A percentile compares a stretch with the other conserved stretches of the same genome.
Conservation (phyloP, 2,329 filamentous ascomycete genomes). For the Knufia petricola region DNA sequence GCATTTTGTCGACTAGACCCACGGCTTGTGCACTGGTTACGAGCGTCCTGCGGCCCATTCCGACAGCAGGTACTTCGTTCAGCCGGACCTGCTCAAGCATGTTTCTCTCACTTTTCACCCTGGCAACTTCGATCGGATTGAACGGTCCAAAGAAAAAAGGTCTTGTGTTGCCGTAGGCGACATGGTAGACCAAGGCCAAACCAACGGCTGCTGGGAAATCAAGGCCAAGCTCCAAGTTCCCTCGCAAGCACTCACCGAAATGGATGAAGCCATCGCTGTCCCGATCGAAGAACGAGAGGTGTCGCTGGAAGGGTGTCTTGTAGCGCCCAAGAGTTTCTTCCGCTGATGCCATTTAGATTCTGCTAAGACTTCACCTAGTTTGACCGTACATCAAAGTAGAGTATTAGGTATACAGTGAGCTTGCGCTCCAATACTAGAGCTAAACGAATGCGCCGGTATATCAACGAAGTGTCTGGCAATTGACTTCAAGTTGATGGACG, state of each 20-base stretch:
- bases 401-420: too few relatives aligned
- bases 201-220: slow-evolving; percentile 9
- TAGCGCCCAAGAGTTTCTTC: slow-evolving; percentile 4
- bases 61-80: background rate
- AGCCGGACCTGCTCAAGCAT: slow-evolving; percentile 8
- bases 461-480: too few relatives aligned
- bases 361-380: background rate
- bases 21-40: background rate
- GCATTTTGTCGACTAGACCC: slow-evolving; percentile 4
- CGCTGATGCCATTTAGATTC: background rate
- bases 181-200: slow-evolving; percentile 3
- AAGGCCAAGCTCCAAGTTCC: slow-evolving; percentile 8
- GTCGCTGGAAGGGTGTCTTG: slow-evolving; percentile 9
- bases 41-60: slow-evolving; percentile 2
- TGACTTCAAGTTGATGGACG: too few relatives aligned
- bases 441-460: too few relatives aligned
- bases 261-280: slow-evolving; percentile 10
- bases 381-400: too few relatives aligned
- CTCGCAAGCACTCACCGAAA: slow-evolving; percentile 9
- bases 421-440: too few relatives aligned
- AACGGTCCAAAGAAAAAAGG: slow-evolving; percentile 9
- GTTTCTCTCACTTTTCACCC: slow-evolving; percentile 5
- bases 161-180: slow-evolving; percentile 9
- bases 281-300: slow-evolving; percentile 11
- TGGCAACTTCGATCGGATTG: slow-evolving; percentile 9